phyloP scores from a whole-genome alignment of 2,329 filamentous ascomycete genomes.

The Aspergillus sergii region DNA sequence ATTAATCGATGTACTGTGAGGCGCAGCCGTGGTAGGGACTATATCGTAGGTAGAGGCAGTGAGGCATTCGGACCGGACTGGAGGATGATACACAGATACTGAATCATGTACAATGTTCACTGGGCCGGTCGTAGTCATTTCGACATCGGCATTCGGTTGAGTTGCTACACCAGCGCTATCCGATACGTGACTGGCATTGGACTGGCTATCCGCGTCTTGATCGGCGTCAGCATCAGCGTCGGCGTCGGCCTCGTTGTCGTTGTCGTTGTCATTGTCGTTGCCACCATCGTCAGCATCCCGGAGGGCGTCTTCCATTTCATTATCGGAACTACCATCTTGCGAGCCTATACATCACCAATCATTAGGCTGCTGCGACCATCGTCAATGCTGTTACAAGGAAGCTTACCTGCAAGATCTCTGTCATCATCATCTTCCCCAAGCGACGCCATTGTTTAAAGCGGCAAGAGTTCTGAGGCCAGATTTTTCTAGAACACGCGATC shows the following conservation, averaged over 20 bases:
- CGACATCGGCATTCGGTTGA: conserved; percentile 51
- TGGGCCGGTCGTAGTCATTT: conserved; percentile 50
- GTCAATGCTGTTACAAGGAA: not conserved
- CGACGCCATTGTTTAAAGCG: conserved; percentile 31
- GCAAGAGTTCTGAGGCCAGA: no score
- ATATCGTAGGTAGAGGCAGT: conserved; percentile 87
- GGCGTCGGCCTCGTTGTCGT: conserved; percentile 38
- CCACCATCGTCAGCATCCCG: conserved; percentile 46
- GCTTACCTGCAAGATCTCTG: conserved; percentile 43
- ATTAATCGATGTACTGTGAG: conserved; percentile 94
- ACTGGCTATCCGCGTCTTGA: conserved; percentile 42
- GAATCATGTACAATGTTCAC: conserved; percentile 35
- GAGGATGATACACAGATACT: conserved; percentile 57
- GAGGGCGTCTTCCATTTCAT: conserved; percentile 51
- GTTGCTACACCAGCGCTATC: conserved; percentile 37
- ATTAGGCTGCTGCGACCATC: conserved; percentile 9
- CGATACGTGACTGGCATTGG: conserved; percentile 44
- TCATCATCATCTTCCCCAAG: conserved; percentile 46
- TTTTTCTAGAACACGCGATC: not conserved
- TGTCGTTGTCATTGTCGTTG: conserved; percentile 43
- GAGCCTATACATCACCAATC: conserved; percentile 39
- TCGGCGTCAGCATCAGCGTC: conserved; percentile 32
- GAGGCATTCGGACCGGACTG: conserved; percentile 75
- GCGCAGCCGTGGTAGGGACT: conserved; percentile 93
- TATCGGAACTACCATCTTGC: conserved; percentile 52